Evolutionary conservation across 1,139 yeast species (phyloP).

Genomic region (Magnusiomyces ingens): DNA sequence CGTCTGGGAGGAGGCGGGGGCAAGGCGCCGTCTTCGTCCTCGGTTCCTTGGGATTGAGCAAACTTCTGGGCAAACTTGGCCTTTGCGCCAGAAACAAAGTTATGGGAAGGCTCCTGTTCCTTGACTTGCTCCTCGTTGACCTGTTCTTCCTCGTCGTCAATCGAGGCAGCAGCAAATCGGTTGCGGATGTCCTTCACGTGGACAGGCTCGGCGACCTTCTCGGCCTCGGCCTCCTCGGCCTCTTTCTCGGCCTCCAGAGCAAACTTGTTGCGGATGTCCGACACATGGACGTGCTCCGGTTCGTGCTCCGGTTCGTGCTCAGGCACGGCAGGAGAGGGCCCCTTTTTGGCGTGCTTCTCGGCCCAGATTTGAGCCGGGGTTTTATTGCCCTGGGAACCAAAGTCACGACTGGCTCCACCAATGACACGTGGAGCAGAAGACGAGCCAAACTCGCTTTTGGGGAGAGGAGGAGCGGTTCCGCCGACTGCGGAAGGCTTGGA

Average conservation of each 20-base stretch:
- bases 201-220: not conserved
- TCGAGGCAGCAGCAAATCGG: slow-evolving; percentile 6
- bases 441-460: slow-evolving; percentile 42
- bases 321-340: slow-evolving; percentile 12
- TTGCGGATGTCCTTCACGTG: not conserved
- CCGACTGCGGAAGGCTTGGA: slow-evolving; percentile 22
- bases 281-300: slow-evolving; percentile 2
- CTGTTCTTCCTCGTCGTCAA: not conserved
- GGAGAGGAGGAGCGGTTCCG: slow-evolving; percentile 33
- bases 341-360: slow-evolving; percentile 61
- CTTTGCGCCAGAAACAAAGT: slow-evolving; percentile 20
- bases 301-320: slow-evolving; percentile 13
- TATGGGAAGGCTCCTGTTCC: slow-evolving; percentile 18
- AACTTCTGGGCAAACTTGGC: slow-evolving; percentile 17
- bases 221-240: slow-evolving; percentile 13
- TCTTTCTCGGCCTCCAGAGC: slow-evolving; percentile 13
- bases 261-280: not conserved
- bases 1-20: slow-evolving; percentile 3
- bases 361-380: slow-evolving; percentile 98
- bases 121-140: not conserved
- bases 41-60: slow-evolving; percentile 14
- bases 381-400: slow-evolving; percentile 69
- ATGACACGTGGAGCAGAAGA: slow-evolving; percentile 39
- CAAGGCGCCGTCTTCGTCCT: not conserved
- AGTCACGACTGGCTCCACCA: slow-evolving; percentile 60